These are phyloP conservation scores for Avena insularis DNA, from an alignment of 176 grass and related monocot species.

Conservation along the genomic window DNA sequence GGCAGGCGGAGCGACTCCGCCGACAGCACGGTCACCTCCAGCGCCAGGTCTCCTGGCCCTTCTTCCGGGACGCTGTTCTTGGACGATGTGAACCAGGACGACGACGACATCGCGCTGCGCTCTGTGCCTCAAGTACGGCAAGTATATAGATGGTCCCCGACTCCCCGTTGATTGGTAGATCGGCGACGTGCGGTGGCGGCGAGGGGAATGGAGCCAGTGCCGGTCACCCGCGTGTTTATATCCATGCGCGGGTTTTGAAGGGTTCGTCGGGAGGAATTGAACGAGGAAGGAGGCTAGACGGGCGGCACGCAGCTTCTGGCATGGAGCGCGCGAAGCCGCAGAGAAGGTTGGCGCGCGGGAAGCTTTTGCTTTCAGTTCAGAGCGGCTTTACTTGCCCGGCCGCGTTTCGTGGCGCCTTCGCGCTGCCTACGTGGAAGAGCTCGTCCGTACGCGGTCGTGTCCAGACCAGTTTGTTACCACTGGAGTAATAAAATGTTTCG, in stretches of 20 bases:
- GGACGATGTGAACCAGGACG: slow-evolving; percentile 18
- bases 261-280: neutral
- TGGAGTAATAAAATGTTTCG: too few relatives aligned
- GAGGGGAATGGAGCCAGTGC: neutral
- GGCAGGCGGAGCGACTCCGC: slow-evolving; percentile 70
- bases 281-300: slow-evolving; percentile 44
- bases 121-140: too few relatives aligned
- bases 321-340: slow-evolving; percentile 49
- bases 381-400: neutral
- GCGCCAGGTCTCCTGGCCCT: slow-evolving; percentile 33
- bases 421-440: slow-evolving; percentile 12
- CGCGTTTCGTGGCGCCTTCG: slow-evolving; percentile 61
- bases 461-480: neutral
- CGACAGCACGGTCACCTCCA: slow-evolving; percentile 84
- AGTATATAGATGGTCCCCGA: neutral
- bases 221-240: slow-evolving; percentile 38
- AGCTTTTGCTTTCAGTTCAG: slow-evolving; percentile 16
- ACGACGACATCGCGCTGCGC: neutral
- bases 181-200: neutral
- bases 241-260: slow-evolving; percentile 2
- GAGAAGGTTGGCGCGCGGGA: slow-evolving; percentile 43
- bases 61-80: slow-evolving; percentile 36
- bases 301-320: slow-evolving; percentile 47
- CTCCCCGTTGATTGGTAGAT: neutral
- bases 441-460: neutral